These are phyloP conservation scores for Toxoplasma gondii DNA, from an alignment of 169 alveolate genomes.

Conservation along the genomic window DNA sequence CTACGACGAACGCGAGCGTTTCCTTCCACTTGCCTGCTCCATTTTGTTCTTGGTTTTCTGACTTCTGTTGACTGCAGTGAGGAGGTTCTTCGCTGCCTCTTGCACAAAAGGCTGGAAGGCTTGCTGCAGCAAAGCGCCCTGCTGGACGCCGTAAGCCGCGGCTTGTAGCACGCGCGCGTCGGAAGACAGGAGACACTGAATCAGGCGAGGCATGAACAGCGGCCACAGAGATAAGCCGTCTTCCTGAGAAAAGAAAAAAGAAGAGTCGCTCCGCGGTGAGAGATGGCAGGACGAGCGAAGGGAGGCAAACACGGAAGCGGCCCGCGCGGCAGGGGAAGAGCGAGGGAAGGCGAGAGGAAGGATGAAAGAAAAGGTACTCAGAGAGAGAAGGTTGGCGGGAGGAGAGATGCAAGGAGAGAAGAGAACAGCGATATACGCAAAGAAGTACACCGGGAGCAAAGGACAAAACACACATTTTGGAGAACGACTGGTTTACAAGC, in stretches of 20 bases:
- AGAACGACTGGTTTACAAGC: too few species aligned
- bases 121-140: slow-evolving; percentile 65
- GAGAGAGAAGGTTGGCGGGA: too few species aligned
- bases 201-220: slow-evolving; percentile 40
- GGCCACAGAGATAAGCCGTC: slow-evolving; percentile 42
- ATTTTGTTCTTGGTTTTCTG: neutral
- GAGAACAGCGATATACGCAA: too few species aligned
- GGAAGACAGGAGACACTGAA: slow-evolving; percentile 17
- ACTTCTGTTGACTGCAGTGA: slow-evolving; percentile 17
- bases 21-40: slow-evolving; percentile 2
- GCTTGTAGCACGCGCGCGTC: slow-evolving; percentile 83
- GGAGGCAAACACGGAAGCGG: neutral
- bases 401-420: too few species aligned
- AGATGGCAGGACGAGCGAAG: neutral
- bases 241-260: neutral
- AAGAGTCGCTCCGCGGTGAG: neutral
- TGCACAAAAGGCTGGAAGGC: slow-evolving; percentile 45
- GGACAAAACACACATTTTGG: too few species aligned
- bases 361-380: too few species aligned
- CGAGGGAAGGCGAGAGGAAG: too few species aligned
- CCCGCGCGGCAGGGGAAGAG: too few species aligned
- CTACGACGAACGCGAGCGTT: too few species aligned
- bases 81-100: slow-evolving; percentile 16
- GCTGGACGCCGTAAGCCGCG: slow-evolving; percentile 84
- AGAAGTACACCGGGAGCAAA: too few species aligned